Conservation (phyloP, 345 rosid genomes). For the Anacardium occidentale region DNA sequence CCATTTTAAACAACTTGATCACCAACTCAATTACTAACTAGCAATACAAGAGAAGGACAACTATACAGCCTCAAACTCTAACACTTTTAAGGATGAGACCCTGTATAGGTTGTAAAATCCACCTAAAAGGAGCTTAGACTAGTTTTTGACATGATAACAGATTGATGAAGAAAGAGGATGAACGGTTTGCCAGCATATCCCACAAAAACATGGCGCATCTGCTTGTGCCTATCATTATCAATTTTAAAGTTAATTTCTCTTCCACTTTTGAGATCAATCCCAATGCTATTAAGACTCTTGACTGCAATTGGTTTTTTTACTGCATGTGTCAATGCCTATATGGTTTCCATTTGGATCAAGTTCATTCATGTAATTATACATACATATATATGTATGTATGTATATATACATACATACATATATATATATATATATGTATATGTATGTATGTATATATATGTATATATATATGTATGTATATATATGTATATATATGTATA, state of each 20-base stretch:
- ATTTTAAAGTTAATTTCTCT: conserved; percentile 26
- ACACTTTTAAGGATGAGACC: conserved; percentile 14
- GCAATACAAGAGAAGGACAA: no score
- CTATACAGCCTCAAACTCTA: no score
- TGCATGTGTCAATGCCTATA: conserved; percentile 31
- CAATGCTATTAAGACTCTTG: conserved; percentile 25
- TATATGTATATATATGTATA: no score
- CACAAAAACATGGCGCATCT: conserved; percentile 21
- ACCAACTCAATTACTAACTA: no score
- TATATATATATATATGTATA: no score
- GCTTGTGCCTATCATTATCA: conserved; percentile 21
- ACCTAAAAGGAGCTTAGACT: conserved; percentile 31
- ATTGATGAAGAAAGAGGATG: conserved; percentile 29
- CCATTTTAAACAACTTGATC: no score
- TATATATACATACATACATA: no score
- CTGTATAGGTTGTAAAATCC: conserved; percentile 40
- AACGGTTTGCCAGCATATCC: conserved; percentile 36
- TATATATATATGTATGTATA: no score
- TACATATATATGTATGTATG: no score
- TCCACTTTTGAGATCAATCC: conserved; percentile 43
- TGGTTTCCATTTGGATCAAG: conserved; percentile 40
- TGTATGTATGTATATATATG: no score
- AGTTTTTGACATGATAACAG: conserved; percentile 23
- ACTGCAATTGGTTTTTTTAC: conserved; percentile 21
- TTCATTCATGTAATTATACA: conserved; percentile 43